phyloP scores from a whole-genome alignment of 1,139 yeast species.

The Zygosaccharomyces sapae region DNA sequence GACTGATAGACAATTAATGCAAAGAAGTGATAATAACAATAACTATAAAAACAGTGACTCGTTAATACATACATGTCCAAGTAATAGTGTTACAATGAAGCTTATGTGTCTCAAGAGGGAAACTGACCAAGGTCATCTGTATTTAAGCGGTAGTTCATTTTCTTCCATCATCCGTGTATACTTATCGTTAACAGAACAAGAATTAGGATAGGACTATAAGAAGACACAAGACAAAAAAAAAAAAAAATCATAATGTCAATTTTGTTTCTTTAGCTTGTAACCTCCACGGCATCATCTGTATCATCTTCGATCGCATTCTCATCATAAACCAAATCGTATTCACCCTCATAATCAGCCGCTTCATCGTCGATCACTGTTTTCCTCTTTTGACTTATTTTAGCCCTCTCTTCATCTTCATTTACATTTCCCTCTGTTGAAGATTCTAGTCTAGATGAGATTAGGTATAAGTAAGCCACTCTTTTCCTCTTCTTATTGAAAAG shows the following conservation, averaged over 20 bases:
- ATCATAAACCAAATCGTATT: constrained; percentile 44
- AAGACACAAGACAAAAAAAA: background rate
- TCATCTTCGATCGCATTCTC: constrained; percentile 38
- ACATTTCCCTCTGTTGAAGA: constrained; percentile 29
- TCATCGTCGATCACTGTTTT: constrained; percentile 39
- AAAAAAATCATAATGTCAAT: constrained; percentile 3
- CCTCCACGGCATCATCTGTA: constrained; percentile 24
- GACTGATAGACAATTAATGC: background rate
- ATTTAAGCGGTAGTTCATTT: no score
- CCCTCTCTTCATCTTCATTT: constrained; percentile 37
- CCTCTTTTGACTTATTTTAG: constrained; percentile 27
- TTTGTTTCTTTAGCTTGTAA: constrained; percentile 4
- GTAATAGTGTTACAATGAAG: background rate
- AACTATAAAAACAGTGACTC: background rate
- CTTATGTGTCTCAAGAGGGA: no score
- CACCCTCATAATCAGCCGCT: constrained; percentile 39
- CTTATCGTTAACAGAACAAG: background rate
- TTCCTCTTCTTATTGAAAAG: constrained; percentile 86
- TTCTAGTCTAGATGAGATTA: constrained; percentile 41
- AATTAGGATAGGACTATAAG: background rate
- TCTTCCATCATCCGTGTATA: no score
- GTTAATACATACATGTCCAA: background rate
- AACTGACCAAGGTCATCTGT: no score
- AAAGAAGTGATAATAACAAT: background rate
- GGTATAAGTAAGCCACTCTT: constrained; percentile 80